Conservation (phyloP, 345 rosid genomes). For the Eucalyptus tenuipes region DNA sequence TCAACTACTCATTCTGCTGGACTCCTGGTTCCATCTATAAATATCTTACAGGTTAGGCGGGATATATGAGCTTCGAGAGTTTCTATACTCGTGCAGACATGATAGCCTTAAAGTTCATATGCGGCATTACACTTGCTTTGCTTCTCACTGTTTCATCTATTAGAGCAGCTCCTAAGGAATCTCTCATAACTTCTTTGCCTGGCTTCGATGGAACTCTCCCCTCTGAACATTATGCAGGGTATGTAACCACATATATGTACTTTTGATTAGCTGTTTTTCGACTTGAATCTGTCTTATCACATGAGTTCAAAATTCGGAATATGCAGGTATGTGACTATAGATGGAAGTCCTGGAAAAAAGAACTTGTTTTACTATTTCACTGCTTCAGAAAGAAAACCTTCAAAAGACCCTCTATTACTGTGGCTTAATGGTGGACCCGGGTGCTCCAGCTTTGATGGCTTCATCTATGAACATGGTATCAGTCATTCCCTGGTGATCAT, state of each 20-base stretch:
- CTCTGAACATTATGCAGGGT: slow-evolving; percentile 28
- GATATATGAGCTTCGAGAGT: not conserved
- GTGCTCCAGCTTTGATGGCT: slow-evolving; percentile 23
- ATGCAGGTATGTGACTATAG: slow-evolving; percentile 20
- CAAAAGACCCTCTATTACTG: slow-evolving; percentile 12
- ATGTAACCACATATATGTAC: not conserved
- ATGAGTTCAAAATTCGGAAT: not conserved
- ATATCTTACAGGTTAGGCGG: not conserved
- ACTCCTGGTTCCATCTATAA: not conserved
- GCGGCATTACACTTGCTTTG: not conserved
- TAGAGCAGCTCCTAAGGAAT: slow-evolving; percentile 10
- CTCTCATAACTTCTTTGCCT: slow-evolving; percentile 16
- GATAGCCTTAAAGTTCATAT: not conserved
- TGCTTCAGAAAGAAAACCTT: slow-evolving; percentile 8
- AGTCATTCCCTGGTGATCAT: not conserved
- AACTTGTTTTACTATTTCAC: slow-evolving; percentile 23
- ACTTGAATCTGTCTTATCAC: not conserved
- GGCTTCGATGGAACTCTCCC: slow-evolving; percentile 22
- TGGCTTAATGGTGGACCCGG: slow-evolving; percentile 35
- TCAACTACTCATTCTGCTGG: not conserved
- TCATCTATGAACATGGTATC: slow-evolving; percentile 22
- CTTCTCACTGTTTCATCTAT: not conserved
- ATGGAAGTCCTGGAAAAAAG: slow-evolving; percentile 5
- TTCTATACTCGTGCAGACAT: not conserved
- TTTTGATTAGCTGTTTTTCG: not conserved